These are phyloP conservation scores for Scedosporium dehoogii DNA, from an alignment of 2,329 filamentous ascomycete species.

Conservation along the genomic window DNA sequence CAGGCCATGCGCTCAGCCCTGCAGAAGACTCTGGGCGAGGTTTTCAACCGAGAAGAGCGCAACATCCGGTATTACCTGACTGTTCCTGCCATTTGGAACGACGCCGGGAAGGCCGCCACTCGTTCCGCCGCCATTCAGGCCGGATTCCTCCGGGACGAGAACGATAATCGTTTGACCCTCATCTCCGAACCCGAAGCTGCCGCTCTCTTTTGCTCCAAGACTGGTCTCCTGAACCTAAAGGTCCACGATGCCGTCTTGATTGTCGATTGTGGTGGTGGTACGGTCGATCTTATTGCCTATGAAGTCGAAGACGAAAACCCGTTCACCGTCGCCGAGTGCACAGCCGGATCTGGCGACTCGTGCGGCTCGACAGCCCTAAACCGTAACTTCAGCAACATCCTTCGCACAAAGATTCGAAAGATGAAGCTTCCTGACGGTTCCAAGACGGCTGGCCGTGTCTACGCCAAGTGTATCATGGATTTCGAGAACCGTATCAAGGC, in stretches of 20 bases:
- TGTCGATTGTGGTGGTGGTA: constrained; percentile 96
- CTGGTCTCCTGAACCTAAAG: constrained; percentile 89
- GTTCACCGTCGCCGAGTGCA: constrained; percentile 95
- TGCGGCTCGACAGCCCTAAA: constrained; percentile 98
- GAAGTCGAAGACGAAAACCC: constrained; percentile 97
- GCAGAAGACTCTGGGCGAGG: constrained; percentile 92
- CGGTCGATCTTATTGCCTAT: constrained; percentile 97
- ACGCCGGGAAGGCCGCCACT: constrained; percentile 94
- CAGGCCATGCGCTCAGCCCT: constrained; percentile 94
- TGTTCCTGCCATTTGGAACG: constrained; percentile 99
- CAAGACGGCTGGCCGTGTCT: constrained; percentile 94
- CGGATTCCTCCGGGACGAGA: constrained; percentile 92
- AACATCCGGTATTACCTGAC: constrained; percentile 98
- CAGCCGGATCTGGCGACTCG: constrained; percentile 91
- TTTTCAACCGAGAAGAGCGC: constrained; percentile 95
- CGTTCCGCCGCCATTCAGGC: constrained; percentile 93
- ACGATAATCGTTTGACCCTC: constrained; percentile 89
- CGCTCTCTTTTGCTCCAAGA: constrained; percentile 96
- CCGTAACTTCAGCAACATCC: constrained; percentile 95
- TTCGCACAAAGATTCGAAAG: constrained; percentile 95
- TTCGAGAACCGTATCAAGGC: constrained; percentile 99
- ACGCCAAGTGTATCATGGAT: constrained; percentile 99
- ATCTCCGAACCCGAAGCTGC: constrained; percentile 96
- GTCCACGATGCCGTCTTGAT: constrained; percentile 98
- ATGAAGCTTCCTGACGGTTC: constrained; percentile 98